Evolutionary conservation across 805 yeast species (phyloP).

Genomic region (Wickerhamomyces chambardii): DNA sequence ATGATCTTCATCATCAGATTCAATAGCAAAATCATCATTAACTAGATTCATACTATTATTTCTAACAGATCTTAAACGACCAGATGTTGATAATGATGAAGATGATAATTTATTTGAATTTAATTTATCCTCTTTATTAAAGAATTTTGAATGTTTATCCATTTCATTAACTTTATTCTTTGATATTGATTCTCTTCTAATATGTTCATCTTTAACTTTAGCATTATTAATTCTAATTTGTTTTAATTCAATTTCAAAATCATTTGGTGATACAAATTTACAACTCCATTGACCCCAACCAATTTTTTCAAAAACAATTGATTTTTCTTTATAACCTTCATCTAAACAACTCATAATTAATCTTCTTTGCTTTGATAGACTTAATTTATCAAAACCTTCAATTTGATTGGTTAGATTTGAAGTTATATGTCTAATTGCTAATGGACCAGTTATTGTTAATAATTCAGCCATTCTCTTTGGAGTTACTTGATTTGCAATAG

Average conservation of each 20-base stretch:
- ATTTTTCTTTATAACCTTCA: constrained; percentile 42
- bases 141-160: constrained; percentile 15
- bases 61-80: constrained; percentile 25
- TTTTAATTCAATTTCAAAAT: constrained; percentile 31
- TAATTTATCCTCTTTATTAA: constrained; percentile 8
- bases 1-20: constrained; percentile 21
- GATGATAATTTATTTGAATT: too few relatives aligned
- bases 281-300: constrained; percentile 99
- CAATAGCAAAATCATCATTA: constrained; percentile 23
- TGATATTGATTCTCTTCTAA: constrained; percentile 22
- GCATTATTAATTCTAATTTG: constrained; percentile 27
- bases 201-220: constrained; percentile 33
- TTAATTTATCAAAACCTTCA: constrained; percentile 69
- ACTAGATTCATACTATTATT: constrained; percentile 24
- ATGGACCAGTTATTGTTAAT: constrained; percentile 68
- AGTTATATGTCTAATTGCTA: constrained; percentile 87
- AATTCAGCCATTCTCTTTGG: constrained; percentile 67
- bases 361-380: constrained; percentile 83
- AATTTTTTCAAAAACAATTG: constrained; percentile 76
- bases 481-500: constrained; percentile 80
- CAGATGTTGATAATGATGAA: too few relatives aligned
- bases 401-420: constrained; percentile 67
- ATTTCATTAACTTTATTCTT: constrained; percentile 14
- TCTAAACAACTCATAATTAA: constrained; percentile 87
- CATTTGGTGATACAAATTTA: constrained; percentile 30